These are phyloP conservation scores for Fusarium transvaalense DNA, from an alignment of 2,329 filamentous ascomycete species.

Conservation along the genomic window DNA sequence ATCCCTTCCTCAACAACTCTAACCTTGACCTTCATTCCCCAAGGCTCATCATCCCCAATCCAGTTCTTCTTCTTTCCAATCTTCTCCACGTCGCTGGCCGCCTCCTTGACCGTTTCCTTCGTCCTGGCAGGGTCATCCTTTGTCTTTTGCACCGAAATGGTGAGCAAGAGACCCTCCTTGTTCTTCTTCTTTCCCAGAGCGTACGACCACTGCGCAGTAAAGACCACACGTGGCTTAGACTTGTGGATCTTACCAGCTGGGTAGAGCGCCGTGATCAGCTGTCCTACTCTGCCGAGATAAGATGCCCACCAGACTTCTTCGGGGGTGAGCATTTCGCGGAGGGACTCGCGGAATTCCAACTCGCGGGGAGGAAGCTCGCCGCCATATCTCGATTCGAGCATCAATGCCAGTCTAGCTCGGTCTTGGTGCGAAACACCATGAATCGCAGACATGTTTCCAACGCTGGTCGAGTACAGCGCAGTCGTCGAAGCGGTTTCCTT, in stretches of 20 bases:
- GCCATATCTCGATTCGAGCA: conserved; percentile 74
- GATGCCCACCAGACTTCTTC: conserved; percentile 74
- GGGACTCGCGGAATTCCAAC: conserved; percentile 63
- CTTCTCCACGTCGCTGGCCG: conserved; percentile 62
- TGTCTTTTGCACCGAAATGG: conserved; percentile 57
- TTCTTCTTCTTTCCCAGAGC: conserved; percentile 56
- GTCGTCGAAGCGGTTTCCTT: conserved; percentile 68
- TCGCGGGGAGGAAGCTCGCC: conserved; percentile 72
- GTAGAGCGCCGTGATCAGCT: conserved; percentile 69
- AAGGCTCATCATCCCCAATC: conserved; percentile 52
- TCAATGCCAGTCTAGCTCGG: conserved; percentile 70
- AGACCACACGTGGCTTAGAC: conserved; percentile 55
- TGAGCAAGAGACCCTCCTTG: conserved; percentile 58
- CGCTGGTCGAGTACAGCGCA: conserved; percentile 73
- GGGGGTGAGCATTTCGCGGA: conserved; percentile 65
- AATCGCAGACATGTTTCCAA: conserved; percentile 70
- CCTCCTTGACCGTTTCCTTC: conserved; percentile 56
- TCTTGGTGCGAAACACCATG: conserved; percentile 73
- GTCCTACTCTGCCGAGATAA: conserved; percentile 72
- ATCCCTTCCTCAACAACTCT: conserved; percentile 53
- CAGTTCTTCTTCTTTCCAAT: conserved; percentile 72
- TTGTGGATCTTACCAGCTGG: conserved; percentile 66
- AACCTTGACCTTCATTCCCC: conserved; percentile 56
- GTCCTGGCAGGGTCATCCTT: conserved; percentile 56
- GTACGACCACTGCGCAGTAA: conserved; percentile 58